A percentile compares a stretch with the other conserved stretches of the same genome.
These are phyloP conservation scores for Picocystis salinarum DNA, from an alignment of 139 green algal genomes.

Conservation along the genomic window DNA sequence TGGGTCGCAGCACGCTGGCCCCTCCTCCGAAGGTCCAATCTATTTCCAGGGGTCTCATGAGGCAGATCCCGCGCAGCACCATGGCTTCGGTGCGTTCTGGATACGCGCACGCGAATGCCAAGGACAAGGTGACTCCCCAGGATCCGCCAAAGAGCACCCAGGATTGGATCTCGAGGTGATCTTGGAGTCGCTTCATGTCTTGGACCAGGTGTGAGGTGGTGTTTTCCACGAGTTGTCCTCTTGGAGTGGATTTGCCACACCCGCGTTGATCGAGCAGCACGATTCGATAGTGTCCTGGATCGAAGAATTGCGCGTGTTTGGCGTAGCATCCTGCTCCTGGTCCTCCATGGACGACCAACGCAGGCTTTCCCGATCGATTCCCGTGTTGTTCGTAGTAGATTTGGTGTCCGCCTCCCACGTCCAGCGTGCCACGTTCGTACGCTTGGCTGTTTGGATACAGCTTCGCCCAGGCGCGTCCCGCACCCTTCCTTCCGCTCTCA, in stretches of 20 bases:
- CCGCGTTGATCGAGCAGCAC: slow-evolving; percentile 50
- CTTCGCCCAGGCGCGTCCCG: no score
- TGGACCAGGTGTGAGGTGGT: no score
- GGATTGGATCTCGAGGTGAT: background rate
- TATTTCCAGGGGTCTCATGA: slow-evolving; percentile 38
- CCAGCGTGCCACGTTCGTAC: no score
- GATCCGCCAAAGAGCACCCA: slow-evolving; percentile 50
- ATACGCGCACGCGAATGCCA: slow-evolving; percentile 38
- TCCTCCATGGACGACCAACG: slow-evolving; percentile 39
- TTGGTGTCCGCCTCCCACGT: no score
- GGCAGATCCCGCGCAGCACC: slow-evolving; percentile 46
- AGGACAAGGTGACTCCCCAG: slow-evolving; percentile 36
- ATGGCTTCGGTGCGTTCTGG: slow-evolving; percentile 20
- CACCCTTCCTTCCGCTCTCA: no score
- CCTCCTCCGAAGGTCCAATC: no score
- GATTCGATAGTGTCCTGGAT: slow-evolving; percentile 29
- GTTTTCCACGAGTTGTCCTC: no score
- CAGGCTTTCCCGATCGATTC: no score
- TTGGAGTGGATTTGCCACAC: slow-evolving; percentile 28
- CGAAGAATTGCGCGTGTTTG: slow-evolving; percentile 47
- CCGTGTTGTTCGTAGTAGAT: no score
- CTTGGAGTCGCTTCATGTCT: no score
- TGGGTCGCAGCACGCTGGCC: no score
- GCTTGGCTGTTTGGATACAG: no score
- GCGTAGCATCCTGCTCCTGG: slow-evolving; percentile 36